Base-by-base conservation (phyloP, 345 rosid species). In the Euphorbia lathyris region DNA sequence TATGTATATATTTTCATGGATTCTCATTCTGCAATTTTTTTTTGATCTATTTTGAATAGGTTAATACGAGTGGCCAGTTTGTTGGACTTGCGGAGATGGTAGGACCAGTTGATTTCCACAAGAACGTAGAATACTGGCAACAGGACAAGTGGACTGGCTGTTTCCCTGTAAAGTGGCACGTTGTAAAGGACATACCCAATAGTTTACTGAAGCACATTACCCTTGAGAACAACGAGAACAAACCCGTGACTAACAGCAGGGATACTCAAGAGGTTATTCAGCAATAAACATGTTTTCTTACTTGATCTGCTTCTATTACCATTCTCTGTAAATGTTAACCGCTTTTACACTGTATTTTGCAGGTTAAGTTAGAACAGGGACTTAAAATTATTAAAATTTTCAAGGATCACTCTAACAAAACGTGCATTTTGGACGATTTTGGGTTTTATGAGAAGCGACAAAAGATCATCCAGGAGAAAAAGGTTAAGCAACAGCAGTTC, bases 91-190 rank as follows among this genome's bases (percentile, higher is more conserved):
- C 96, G 14, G 97, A 94, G 81, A 94, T 94, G 97, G 78, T 77
- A 0, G 98, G 98, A 5, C 80, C 86, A 8, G 97, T 94, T 77
- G 96, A 94, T 81, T 94, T 91, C 67, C 75, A 88, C 60, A 91
- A 85, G 78, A 89, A 76, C 53, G 84, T 87, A 19, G 95, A 94
- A 66, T 89, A 86, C 68, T 94, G 97, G 98, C 98, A 94, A 65
- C 97, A 89, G 71, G 97, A 94, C 79, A 94, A 94, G 82, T 94
- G 98, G 98, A 91, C 90, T 65, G 98, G 98, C 30, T 89, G 86
- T 71, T 94, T 91, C 88, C 90, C 91, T 9, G 85, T 94, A 42
- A 91, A 87, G 85, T 94, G 98, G 98, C 97, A 87, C 72, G 74
- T 94, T 60, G 86, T 94, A 25, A 94, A 94, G 81, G 98, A 94